A percentile compares a stretch with the other conserved stretches of the same genome.
phyloP scores from a whole-genome alignment of 2,329 filamentous ascomycete genomes.

The Ophiocordyceps polyrhachis-furcata region DNA sequence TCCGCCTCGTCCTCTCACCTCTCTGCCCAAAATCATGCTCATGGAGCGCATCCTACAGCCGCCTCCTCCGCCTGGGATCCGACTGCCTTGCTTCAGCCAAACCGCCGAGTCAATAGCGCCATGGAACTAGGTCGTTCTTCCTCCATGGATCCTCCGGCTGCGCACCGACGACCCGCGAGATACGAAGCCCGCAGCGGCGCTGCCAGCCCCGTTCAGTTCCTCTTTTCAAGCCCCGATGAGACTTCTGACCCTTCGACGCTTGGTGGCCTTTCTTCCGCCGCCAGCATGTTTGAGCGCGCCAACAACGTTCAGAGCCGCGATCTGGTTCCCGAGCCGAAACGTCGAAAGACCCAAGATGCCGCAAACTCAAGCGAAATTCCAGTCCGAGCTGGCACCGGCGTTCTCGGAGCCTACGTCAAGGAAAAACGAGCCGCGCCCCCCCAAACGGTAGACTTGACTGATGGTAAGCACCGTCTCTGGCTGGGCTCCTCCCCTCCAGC shows the following conservation, averaged over 20 bases:
- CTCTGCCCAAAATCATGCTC: slow-evolving; percentile 2
- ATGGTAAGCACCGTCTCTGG: slow-evolving; percentile 16
- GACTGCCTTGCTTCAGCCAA: slow-evolving; percentile 20
- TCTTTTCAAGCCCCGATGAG: slow-evolving; percentile 20
- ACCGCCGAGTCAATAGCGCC: slow-evolving; percentile 11
- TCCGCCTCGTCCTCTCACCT: background rate
- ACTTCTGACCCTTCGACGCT: slow-evolving; percentile 13
- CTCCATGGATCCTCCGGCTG: slow-evolving; percentile 8
- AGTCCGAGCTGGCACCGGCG: slow-evolving; percentile 27
- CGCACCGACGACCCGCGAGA: slow-evolving; percentile 5
- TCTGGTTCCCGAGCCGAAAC: slow-evolving; percentile 32
- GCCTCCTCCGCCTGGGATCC: slow-evolving; percentile 20
- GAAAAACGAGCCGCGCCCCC: slow-evolving; percentile 12
- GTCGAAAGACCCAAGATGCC: slow-evolving; percentile 37
- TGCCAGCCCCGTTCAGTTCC: slow-evolving; percentile 19
- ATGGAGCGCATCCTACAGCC: slow-evolving; percentile 6
- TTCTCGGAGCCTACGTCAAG: slow-evolving; percentile 48
- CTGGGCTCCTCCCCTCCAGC: slow-evolving; percentile 4
- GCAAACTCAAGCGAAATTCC: slow-evolving; percentile 12
- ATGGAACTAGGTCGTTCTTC: slow-evolving; percentile 9
- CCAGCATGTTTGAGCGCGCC: background rate
- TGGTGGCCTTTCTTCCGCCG: slow-evolving; percentile 6
- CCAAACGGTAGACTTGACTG: slow-evolving; percentile 39
- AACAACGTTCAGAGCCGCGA: background rate
- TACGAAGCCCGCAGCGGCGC: slow-evolving; percentile 9